Conservation (phyloP, 169 alveolate species). For the Cystoisospora suis region DNA sequence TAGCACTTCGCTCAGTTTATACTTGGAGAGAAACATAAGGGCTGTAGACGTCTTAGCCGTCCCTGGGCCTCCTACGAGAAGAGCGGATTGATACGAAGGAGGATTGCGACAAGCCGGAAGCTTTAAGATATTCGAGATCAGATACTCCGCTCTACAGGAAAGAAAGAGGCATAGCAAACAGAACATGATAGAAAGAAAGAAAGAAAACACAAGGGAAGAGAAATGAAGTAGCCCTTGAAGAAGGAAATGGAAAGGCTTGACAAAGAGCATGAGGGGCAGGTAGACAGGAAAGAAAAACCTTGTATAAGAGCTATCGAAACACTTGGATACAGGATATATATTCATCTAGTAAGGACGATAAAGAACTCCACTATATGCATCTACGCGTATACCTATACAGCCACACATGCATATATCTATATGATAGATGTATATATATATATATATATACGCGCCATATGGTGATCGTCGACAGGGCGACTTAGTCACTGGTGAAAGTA, state of each 20-base stretch:
- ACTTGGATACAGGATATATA: not conserved
- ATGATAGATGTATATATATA: not conserved
- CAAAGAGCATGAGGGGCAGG: too few species aligned
- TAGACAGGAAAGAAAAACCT: too few species aligned
- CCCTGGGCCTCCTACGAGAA: conserved; percentile 95
- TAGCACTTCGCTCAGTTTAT: conserved; percentile 76
- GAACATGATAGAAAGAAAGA: not conserved
- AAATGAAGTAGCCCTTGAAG: too few species aligned
- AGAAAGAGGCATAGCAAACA: not conserved
- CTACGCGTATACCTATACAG: not conserved
- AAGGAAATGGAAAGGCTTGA: too few species aligned
- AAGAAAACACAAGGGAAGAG: not conserved
- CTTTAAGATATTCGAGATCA: conserved; percentile 80
- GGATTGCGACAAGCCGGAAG: conserved; percentile 76
- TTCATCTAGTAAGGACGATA: not conserved
- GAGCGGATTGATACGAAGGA: conserved; percentile 79
- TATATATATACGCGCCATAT: not conserved
- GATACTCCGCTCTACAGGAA: conserved; percentile 87
- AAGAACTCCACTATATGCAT: too few species aligned
- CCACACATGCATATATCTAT: not conserved
- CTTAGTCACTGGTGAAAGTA: not conserved
- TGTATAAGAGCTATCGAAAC: not conserved
- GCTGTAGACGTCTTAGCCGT: conserved; percentile 96
- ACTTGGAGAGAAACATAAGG: conserved; percentile 83
- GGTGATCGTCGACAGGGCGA: not conserved